A percentile compares a stretch with the other conserved stretches of the same genome.
Conservation (phyloP, 371 early-diverging fungal genomes). For the Circinella umbellata region DNA sequence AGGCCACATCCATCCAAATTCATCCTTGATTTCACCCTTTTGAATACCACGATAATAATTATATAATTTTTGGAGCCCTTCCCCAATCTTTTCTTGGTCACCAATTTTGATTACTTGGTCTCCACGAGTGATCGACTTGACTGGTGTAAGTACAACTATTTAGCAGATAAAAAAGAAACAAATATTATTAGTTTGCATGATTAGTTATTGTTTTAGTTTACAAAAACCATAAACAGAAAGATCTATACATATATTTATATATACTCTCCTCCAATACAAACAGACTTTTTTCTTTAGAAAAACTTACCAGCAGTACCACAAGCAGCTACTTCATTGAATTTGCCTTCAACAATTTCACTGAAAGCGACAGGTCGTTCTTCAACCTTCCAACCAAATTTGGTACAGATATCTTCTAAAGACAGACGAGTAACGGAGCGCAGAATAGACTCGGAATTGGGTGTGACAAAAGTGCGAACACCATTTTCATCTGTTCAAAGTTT, state of each 20-base stretch:
- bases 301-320: slow-evolving; percentile 71
- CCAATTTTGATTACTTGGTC: slow-evolving; percentile 45
- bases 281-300: neutral
- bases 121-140: slow-evolving; percentile 71
- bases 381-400: slow-evolving; percentile 69
- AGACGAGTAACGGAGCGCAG: slow-evolving; percentile 77
- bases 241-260: too few relatives aligned
- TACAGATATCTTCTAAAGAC: slow-evolving; percentile 69
- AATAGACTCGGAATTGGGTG: slow-evolving; percentile 71
- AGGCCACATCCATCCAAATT: slow-evolving; percentile 79
- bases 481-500: slow-evolving; percentile 29
- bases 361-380: slow-evolving; percentile 64
- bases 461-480: slow-evolving; percentile 69
- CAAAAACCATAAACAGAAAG: too few relatives aligned
- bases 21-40: slow-evolving; percentile 64
- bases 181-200: too few relatives aligned
- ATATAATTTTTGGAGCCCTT: slow-evolving; percentile 64
- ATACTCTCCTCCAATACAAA: too few relatives aligned
- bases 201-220: too few relatives aligned
- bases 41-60: slow-evolving; percentile 73
- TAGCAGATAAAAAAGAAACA: too few relatives aligned
- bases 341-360: slow-evolving; percentile 62
- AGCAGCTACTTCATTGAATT: slow-evolving; percentile 76
- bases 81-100: slow-evolving; percentile 48
- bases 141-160: slow-evolving; percentile 75